Percentiles rank a stretch among this genome's conserved stretches.
Conservation (phyloP, 2,329 filamentous ascomycete genomes). For the Hymenotorrendiella dingleyae region DNA sequence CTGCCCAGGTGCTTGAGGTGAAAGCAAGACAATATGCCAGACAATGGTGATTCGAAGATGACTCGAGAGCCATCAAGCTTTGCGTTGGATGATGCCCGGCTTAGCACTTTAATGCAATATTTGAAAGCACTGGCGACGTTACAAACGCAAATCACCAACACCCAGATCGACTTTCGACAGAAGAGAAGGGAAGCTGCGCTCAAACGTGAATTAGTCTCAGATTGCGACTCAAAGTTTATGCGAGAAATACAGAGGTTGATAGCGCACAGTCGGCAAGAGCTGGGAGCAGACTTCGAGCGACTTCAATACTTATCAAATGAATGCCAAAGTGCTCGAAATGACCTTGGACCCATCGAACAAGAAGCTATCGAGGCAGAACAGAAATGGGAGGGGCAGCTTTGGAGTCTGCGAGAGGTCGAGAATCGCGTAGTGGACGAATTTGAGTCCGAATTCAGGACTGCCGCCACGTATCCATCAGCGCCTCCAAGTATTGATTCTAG, state of each 20-base stretch:
- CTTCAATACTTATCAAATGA: slow-evolving; percentile 10
- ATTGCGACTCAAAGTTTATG: slow-evolving; percentile 22
- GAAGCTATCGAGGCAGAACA: slow-evolving; percentile 19
- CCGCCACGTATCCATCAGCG: slow-evolving; percentile 7
- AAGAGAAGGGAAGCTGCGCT: slow-evolving; percentile 19
- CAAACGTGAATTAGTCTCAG: slow-evolving; percentile 17
- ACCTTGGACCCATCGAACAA: slow-evolving; percentile 19
- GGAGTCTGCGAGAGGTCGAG: slow-evolving; percentile 18
- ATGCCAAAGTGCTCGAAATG: slow-evolving; percentile 22
- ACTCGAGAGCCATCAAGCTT: too few species aligned
- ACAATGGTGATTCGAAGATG: too few species aligned
- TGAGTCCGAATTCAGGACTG: slow-evolving; percentile 13
- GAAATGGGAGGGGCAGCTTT: slow-evolving; percentile 17
- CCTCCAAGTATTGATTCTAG: slow-evolving; percentile 7
- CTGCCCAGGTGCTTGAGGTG: too few species aligned
- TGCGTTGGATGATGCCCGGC: too few species aligned
- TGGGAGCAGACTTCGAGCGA: slow-evolving; percentile 8
- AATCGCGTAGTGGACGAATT: slow-evolving; percentile 12
- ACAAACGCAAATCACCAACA: slow-evolving; percentile 11
- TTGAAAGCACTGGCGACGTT: slow-evolving; percentile 11
- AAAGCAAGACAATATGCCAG: too few species aligned
- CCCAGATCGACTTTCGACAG: slow-evolving; percentile 18
- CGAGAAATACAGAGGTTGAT: slow-evolving; percentile 17
- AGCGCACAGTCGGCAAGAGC: slow-evolving; percentile 10
- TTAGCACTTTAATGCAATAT: slow-evolving; percentile 13